phyloP scores from a whole-genome alignment of 1,139 yeast genomes.

The Arxiozyma heterogenica region DNA sequence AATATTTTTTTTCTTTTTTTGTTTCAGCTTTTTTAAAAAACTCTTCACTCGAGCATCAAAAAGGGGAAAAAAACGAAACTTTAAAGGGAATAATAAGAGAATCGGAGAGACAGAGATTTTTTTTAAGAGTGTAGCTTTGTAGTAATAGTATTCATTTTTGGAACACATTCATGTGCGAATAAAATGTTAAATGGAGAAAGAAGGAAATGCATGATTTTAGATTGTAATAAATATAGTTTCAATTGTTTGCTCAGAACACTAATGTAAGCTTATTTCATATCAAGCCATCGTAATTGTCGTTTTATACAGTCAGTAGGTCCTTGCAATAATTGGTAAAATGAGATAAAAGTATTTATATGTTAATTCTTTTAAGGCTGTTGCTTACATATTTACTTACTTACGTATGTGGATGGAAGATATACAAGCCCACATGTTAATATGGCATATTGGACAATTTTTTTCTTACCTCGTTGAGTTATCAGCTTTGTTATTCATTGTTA shows the following conservation, averaged over 20 bases:
- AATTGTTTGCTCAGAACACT: background rate
- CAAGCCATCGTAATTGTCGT: background rate
- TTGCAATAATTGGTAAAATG: background rate
- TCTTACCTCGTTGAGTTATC: background rate
- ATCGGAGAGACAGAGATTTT: too few relatives aligned
- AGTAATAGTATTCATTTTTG: too few relatives aligned
- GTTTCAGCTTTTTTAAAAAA: too few relatives aligned
- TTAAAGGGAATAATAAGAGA: too few relatives aligned
- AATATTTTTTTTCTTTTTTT: too few relatives aligned
- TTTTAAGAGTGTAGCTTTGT: too few relatives aligned
- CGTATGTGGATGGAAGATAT: background rate
- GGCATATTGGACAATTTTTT: background rate
- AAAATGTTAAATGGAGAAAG: too few relatives aligned
- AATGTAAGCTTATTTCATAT: background rate
- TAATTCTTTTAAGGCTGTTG: background rate
- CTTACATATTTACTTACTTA: background rate
- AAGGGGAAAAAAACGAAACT: too few relatives aligned
- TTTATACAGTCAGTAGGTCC: background rate
- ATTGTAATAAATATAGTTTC: too few relatives aligned
- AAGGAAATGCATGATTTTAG: background rate
- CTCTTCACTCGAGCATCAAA: background rate
- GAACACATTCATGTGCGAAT: too few relatives aligned
- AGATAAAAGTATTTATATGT: background rate
- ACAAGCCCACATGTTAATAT: background rate
- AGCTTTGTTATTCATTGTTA: background rate